A percentile compares a stretch with the other conserved stretches of the same genome.
Conservation (phyloP, 129 eudicot genomes). For the Flaveria ramosissima region DNA sequence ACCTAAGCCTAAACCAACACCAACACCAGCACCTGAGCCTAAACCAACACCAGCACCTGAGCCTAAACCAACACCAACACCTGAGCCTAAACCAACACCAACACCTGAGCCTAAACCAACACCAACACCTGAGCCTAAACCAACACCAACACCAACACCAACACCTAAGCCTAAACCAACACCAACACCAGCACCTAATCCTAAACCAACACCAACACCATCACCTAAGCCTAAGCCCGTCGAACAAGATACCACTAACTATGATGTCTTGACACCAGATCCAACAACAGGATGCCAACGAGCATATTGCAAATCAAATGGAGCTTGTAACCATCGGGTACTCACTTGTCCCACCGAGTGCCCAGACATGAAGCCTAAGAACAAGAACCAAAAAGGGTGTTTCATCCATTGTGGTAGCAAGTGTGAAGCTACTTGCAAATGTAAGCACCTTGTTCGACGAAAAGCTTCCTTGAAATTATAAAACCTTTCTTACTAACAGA, state of each 20-base stretch:
- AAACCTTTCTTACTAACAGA: background rate
- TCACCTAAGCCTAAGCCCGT: conserved; percentile 21
- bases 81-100: background rate
- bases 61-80: too few relatives aligned
- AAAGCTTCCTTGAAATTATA: background rate
- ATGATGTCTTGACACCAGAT: conserved; percentile 31
- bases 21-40: too few relatives aligned
- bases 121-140: background rate
- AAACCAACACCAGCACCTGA: too few relatives aligned
- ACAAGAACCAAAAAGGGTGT: conserved; percentile 70
- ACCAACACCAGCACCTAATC: background rate
- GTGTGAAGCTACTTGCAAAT: conserved; percentile 75
- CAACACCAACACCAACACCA: too few relatives aligned
- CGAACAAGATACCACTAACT: conserved; percentile 43
- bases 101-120: background rate
- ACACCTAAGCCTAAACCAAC: conserved; percentile 2
- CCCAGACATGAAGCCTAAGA: conserved; percentile 68
- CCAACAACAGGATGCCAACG: conserved; percentile 54
- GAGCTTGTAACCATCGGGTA: conserved; percentile 42
- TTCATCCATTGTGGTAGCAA: conserved; percentile 63
- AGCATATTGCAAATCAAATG: conserved; percentile 45
- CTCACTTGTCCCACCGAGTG: conserved; percentile 67
- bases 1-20: conserved; percentile 22
- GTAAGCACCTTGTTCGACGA: conserved; percentile 36
- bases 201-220: too few relatives aligned